Base-by-base conservation (phyloP, 1,139 yeast genomes). In the Candida frijolesensis region DNA sequence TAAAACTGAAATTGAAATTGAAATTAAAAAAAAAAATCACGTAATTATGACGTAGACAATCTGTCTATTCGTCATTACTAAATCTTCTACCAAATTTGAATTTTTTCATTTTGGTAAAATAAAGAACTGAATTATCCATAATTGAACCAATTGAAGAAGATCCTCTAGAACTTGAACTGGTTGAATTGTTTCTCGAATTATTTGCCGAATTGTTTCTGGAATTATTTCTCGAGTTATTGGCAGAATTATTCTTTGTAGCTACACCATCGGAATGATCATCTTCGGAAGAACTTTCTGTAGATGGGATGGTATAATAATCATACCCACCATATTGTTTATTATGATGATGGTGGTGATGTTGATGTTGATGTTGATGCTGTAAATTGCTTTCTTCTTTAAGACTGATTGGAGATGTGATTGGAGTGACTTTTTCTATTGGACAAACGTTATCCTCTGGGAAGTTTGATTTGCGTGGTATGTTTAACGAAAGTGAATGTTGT, bases 241-340 rank as follows among this genome's bases (percentile, higher is more conserved):
- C 34, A 3, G 51, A 42, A 42, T 38, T 42, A 15, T 33, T 35
- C 33, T 42, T 32, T 4, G 30, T 25, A n/a, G 8, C 10, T 3
- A 16, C 9, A 6, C 25, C 38, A 39, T 25, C 32, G 11, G n/a
- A 25, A 22, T 44, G 33, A 27, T 44, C 42, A 27, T 37, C 46
- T 37, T 44, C 46, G 16, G 44, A 38, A 7, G 46, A 30, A 45
- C 45, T 42, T 16, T 50, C 54, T 27, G 45, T 45, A 7, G 45
- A 42, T 11, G 57, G 57, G n/a, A 54, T 53, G 12, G 57, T 45
- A 34, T 54, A 54, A 38, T 54, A 54, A 42, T 52, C 57, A 37
- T 53, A 54, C 1, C 57, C 57, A 16, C 29, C 29, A 37, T 35
- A 44, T 25, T 44, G 39, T 34, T 34, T 34, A 8, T 14, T 22